These are phyloP conservation scores for Hirschfeldia incana DNA, from an alignment of 345 rosid species.

Conservation along the genomic window DNA sequence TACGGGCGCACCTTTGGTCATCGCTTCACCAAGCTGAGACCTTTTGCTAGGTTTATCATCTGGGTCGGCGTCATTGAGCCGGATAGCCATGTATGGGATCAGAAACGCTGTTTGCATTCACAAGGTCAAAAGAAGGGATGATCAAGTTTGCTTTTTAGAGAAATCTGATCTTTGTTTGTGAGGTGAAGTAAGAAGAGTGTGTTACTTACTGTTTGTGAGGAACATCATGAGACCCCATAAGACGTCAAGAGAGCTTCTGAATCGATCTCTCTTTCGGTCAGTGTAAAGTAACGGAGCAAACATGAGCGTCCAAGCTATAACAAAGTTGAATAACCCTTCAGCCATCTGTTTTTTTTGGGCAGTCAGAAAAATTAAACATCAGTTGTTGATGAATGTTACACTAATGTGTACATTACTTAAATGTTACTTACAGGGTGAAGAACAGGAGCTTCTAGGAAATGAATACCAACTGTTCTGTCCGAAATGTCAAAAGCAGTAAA, in stretches of 20 bases:
- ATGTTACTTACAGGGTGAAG: slow-evolving; percentile 76
- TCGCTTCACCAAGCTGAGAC: slow-evolving; percentile 60
- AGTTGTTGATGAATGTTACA: background rate
- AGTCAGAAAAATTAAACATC: background rate
- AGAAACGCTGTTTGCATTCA: slow-evolving; percentile 62
- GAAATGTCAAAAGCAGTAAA: slow-evolving; percentile 29
- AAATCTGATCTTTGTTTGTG: too few relatives aligned
- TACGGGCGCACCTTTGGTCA: slow-evolving; percentile 70
- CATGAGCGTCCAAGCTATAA: slow-evolving; percentile 96
- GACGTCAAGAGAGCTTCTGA: slow-evolving; percentile 68
- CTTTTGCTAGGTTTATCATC: slow-evolving; percentile 40
- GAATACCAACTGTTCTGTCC: slow-evolving; percentile 81
- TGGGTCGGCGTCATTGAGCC: slow-evolving; percentile 57
- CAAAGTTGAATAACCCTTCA: slow-evolving; percentile 95
- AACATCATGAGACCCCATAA: slow-evolving; percentile 95
- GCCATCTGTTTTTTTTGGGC: slow-evolving; percentile 49
- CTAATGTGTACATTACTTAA: background rate
- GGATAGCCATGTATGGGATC: slow-evolving; percentile 92
- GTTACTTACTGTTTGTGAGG: slow-evolving; percentile 83
- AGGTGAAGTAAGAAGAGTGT: background rate
- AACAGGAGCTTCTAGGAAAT: slow-evolving; percentile 67
- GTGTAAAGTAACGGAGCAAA: slow-evolving; percentile 93
- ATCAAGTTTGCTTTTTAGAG: too few relatives aligned
- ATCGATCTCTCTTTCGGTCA: slow-evolving; percentile 74
- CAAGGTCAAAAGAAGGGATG: background rate